Conservation (phyloP, 2,329 filamentous ascomycete genomes). For the Bertia moriformis region DNA sequence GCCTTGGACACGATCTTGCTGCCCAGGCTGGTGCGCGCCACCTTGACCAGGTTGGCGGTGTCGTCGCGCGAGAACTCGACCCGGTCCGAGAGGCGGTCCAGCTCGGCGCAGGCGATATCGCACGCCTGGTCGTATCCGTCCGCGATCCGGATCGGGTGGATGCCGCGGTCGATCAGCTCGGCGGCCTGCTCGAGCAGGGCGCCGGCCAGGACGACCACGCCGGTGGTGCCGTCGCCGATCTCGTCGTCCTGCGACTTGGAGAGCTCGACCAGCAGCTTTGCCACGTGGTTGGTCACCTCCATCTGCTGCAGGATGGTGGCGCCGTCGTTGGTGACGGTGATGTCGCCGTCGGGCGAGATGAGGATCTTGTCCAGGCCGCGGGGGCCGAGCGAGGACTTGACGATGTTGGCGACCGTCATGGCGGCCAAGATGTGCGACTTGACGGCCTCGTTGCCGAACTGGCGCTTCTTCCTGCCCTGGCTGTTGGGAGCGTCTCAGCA, state of each 20-base stretch:
- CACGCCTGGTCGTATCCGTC: conserved; percentile 97
- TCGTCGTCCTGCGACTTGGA: conserved; percentile 98
- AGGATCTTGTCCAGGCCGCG: conserved; percentile 97
- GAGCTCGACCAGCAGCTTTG: conserved; percentile 88
- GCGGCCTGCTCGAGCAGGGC: conserved; percentile 91
- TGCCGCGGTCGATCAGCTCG: conserved; percentile 98
- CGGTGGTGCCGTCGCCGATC: conserved; percentile 95
- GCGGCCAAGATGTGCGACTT: conserved; percentile 97
- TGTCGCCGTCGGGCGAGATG: conserved; percentile 95
- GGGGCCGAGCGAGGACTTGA: conserved; percentile 91
- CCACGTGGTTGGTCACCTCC: conserved; percentile 97
- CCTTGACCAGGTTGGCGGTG: conserved; percentile 77
- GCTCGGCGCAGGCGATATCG: conserved; percentile 82
- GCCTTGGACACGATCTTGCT: conserved; percentile 99
- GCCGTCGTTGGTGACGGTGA: conserved; percentile 97
- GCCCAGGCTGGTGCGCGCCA: conserved; percentile 86
- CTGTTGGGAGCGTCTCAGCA: conserved; percentile 30
- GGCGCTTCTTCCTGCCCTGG: conserved; percentile 93
- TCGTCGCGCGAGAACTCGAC: conserved; percentile 72
- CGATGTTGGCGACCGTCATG: conserved; percentile 87
- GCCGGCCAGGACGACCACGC: conserved; percentile 89
- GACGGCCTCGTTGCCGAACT: conserved; percentile 90
- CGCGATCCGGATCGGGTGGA: conserved; percentile 95
- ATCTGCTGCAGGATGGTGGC: conserved; percentile 96
- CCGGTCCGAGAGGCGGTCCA: conserved; percentile 84